These are phyloP conservation scores for Umbelopsis sp. DNA, from an alignment of 192 early-diverging fungal species.

Conservation along the genomic window DNA sequence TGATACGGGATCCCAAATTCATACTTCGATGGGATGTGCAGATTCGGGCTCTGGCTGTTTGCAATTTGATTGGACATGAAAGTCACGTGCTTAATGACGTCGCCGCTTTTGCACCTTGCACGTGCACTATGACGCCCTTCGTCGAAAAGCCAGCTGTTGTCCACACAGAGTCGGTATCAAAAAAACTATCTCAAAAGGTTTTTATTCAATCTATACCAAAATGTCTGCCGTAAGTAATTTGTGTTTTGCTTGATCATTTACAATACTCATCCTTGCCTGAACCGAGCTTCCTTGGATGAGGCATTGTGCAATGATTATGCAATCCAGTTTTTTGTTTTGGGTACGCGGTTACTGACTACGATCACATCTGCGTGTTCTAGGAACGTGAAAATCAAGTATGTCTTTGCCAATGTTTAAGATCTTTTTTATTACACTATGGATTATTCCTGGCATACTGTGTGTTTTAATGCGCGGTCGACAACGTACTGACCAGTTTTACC, in stretches of 20 bases:
- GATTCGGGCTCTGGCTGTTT: no score
- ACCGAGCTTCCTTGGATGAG: not conserved
- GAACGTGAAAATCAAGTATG: slow-evolving; percentile 20
- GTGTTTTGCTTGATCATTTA: not conserved
- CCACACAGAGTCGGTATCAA: slow-evolving; percentile 11
- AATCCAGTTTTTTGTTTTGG: not conserved
- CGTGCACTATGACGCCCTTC: slow-evolving; percentile 13
- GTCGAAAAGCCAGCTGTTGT: slow-evolving; percentile 6
- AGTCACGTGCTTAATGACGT: slow-evolving; percentile 9
- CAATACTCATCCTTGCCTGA: not conserved
- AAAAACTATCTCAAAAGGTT: slow-evolving; percentile 12
- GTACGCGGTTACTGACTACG: slow-evolving; percentile 16
- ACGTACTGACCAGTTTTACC: not conserved
- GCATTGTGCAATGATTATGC: not conserved
- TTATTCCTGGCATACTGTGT: not conserved
- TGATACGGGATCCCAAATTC: no score
- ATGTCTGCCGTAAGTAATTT: slow-evolving; percentile 14
- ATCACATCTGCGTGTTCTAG: slow-evolving; percentile 6
- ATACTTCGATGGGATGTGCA: no score
- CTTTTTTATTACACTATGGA: not conserved
- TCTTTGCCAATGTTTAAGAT: not conserved
- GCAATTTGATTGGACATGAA: not conserved
- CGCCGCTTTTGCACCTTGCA: not conserved
- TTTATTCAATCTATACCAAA: slow-evolving; percentile 13
- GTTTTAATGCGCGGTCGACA: not conserved